Evolutionary conservation across 371 early-diverging fungal genomes (phyloP), one percentile per base, ranked within the genome.

Genomic region (Saksenaea oblongispora): DNA sequence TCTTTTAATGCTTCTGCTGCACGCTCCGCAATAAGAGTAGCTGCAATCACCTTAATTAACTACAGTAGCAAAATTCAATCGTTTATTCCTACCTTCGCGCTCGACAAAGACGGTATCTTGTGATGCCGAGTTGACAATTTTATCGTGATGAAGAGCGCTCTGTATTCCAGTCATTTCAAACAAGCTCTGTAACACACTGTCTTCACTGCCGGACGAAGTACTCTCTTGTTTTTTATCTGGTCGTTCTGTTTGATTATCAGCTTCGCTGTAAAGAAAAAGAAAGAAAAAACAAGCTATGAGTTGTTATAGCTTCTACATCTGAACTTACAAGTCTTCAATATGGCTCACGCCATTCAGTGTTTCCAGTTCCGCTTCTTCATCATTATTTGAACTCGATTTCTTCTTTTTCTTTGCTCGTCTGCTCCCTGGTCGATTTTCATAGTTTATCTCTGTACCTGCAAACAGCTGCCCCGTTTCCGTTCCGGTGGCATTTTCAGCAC

Each of bases 121-220:
- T 5, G 76, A 84, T 3, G 78, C 74, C 13, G 88, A 80, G 44
- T 89, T 87, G 74, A 95, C 83, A 47, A 96, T 92, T 22, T 84
- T 87, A 64, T 97, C 98, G 66, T 97, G 96, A 55, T 92, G 78
- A 22, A 96, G 67, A 0, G 93, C 95, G 54, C 93, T 89, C 62
- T 94, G 93, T 17, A 96, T 86, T 0, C 94, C 94, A 0, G 91
- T 87, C 75, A 87, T 89, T 71, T 91, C 84, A 67, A 95, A 93
- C 31, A 96, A 68, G 22, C 85, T 87, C 10, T 83, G 64, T 15
- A 96, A 72, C 3, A 96, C 87, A 28, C 85, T 77, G 41, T 84
- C 79, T 39, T 72, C 79, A 7, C 62, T 68, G 28, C 62, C 69
- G 44, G 66, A 66, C 28, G 62, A 22, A 22, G 10, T 69, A 15